These are phyloP conservation scores for Candolleomyces efflorescens DNA, from an alignment of 768 basidiomycete species.

Conservation along the genomic window DNA sequence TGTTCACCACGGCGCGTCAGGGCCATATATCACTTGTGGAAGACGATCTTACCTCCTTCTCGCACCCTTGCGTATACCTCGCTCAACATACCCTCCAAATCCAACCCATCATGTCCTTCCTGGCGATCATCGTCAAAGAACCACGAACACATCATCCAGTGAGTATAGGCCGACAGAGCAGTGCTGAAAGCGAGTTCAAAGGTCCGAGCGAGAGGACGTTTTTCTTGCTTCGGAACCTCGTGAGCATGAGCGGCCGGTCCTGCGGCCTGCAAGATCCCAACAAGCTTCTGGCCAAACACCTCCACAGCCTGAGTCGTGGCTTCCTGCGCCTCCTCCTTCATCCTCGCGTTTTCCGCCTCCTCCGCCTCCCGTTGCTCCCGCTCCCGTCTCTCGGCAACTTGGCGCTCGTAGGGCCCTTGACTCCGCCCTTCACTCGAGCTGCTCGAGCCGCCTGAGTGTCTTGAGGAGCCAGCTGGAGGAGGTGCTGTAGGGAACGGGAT, in stretches of 20 bases:
- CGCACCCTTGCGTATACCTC: slow-evolving; percentile 39
- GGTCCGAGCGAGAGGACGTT: slow-evolving; percentile 22
- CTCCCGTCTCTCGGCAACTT: background rate
- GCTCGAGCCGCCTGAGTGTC: background rate
- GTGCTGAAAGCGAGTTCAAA: slow-evolving; percentile 43
- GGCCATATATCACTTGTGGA: no score
- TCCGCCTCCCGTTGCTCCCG: background rate
- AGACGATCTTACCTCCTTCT: slow-evolving; percentile 32
- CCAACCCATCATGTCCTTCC: slow-evolving; percentile 25
- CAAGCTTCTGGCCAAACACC: slow-evolving; percentile 33
- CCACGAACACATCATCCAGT: slow-evolving; percentile 50
- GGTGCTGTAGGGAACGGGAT: background rate
- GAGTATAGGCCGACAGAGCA: slow-evolving; percentile 40
- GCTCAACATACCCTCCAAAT: slow-evolving; percentile 39
- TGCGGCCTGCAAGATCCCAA: slow-evolving; percentile 27
- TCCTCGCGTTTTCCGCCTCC: background rate
- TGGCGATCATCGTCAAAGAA: slow-evolving; percentile 38
- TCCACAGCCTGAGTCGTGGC: slow-evolving; percentile 25
- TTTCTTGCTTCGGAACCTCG: slow-evolving; percentile 32
- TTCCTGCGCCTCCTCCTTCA: slow-evolving; percentile 19
- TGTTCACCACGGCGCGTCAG: background rate
- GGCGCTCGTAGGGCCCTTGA: background rate
- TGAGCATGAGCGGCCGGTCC: background rate
- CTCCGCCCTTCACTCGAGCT: background rate
- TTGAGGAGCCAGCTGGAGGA: background rate